phyloP scores from a whole-genome alignment of 2,329 filamentous ascomycete species.

The Lachnellula suecica region DNA sequence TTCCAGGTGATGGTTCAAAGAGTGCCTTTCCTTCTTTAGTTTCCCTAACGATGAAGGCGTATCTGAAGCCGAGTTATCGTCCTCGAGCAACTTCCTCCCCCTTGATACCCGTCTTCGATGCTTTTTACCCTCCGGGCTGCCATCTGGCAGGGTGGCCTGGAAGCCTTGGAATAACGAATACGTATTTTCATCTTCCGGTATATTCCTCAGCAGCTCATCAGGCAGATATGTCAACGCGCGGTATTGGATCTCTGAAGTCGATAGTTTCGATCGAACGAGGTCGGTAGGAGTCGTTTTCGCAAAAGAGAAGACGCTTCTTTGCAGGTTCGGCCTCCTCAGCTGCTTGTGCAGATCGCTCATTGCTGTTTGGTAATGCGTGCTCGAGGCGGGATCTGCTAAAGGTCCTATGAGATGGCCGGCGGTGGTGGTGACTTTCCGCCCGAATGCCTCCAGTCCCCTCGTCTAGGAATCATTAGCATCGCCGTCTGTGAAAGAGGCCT shows the following conservation, averaged over 20 bases:
- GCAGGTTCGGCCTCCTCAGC: conserved; percentile 77
- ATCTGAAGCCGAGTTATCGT: conserved; percentile 53
- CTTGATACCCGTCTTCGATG: conserved; percentile 69
- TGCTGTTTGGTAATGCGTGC: conserved; percentile 77
- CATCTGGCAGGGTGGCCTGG: conserved; percentile 78
- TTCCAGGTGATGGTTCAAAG: conserved; percentile 81
- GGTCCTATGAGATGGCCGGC: conserved; percentile 85
- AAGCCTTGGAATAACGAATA: conserved; percentile 98
- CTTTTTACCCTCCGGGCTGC: conserved; percentile 68
- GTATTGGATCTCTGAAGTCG: conserved; percentile 88
- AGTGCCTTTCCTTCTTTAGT: conserved; percentile 76
- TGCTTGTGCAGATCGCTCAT: conserved; percentile 89
- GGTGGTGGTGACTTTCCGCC: conserved; percentile 91
- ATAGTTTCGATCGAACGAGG: conserved; percentile 87
- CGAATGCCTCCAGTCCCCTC: conserved; percentile 86
- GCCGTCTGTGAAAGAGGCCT: not conserved
- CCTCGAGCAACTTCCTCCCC: conserved; percentile 73
- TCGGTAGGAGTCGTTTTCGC: conserved; percentile 91
- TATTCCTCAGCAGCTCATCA: conserved; percentile 85
- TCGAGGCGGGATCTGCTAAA: conserved; percentile 53
- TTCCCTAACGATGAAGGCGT: conserved; percentile 68
- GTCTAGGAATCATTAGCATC: conserved; percentile 51
- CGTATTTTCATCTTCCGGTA: conserved; percentile 79
- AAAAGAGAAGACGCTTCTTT: conserved; percentile 89
- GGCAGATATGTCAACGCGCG: conserved; percentile 85